phyloP scores from a whole-genome alignment of 148 eudicot species.

The Fagopyrum homotropicum region DNA sequence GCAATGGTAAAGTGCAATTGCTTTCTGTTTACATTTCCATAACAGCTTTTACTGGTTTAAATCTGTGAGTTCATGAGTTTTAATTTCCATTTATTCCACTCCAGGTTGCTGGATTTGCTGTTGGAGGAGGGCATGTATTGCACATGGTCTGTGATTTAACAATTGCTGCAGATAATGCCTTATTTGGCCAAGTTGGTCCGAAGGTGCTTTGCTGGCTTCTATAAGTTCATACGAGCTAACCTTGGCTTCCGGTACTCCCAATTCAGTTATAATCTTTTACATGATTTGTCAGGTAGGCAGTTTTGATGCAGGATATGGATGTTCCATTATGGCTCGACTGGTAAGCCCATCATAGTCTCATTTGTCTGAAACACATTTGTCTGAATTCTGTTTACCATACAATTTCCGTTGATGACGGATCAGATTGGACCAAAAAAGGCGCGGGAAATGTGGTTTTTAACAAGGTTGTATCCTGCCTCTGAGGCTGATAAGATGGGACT shows the following conservation, averaged over 20 bases:
- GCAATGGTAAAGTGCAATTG: conserved; percentile 61
- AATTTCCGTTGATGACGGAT: not conserved
- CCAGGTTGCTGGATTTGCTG: conserved; percentile 98
- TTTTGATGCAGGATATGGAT: conserved; percentile 97
- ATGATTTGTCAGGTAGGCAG: conserved; percentile 69
- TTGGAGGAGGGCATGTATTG: conserved; percentile 92
- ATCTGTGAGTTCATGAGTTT: not conserved
- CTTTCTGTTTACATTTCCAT: not conserved
- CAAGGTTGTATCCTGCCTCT: conserved; percentile 74
- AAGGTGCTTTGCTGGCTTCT: conserved; percentile 41
- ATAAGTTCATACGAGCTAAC: not conserved
- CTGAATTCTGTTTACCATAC: not conserved
- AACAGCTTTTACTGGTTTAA: not conserved
- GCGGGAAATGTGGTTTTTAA: conserved; percentile 89
- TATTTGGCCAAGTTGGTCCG: conserved; percentile 96
- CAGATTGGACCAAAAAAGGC: conserved; percentile 96
- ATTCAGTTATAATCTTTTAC: not conserved
- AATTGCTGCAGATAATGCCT: conserved; percentile 94
- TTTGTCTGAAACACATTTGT: not conserved
- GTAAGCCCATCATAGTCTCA: conserved; percentile 30
- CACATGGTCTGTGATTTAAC: conserved; percentile 98
- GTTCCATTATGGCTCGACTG: conserved; percentile 91
- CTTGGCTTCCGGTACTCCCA: too few species aligned
- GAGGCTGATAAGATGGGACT: conserved; percentile 98
- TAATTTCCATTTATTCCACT: not conserved